Base-by-base conservation (phyloP, 345 rosid genomes). In the Euphorbia tirucalli region DNA sequence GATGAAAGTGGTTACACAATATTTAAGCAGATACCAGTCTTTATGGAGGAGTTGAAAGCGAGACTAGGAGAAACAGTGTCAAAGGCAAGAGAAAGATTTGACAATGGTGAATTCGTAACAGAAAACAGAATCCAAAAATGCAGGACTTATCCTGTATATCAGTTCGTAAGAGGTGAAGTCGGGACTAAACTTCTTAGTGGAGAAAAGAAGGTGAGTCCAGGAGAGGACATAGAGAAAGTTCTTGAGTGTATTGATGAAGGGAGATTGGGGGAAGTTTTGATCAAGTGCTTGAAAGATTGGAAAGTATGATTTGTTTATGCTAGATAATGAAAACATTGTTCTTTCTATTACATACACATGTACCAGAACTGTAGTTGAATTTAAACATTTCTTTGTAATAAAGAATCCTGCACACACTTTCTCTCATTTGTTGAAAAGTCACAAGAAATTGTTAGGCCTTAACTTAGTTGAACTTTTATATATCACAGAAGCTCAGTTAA, bases 191-290 rank as follows among this genome's bases (percentile, higher is more conserved):
- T 82, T 46, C 84, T 85, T 22, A 80, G 74, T 52, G 88, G 85
- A 31, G 84, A 73, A 24, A 85, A 82, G 78, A 79, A 78, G 60
- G 76, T 76, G 66, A 82, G 88, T 61, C 88, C 85, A n/a, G 88
- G 85, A 28, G 88, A 85, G 72, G 84, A 82, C 46, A 80, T 82
- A 54, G 86, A 82, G 81, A 85, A 82, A 71, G 84, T 85, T 48
- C 70, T 71, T 31, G 80, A 80, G 43, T 86, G 83, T 56, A 80
- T 85, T 31, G 55, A 80, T 27, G 80, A 78, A 64, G 86, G 81
- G 13, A 85, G 77, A 44, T 15, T 84, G 18, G 87, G 83, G 28
- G 73, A 71, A 43, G 79, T 77, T 67, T 48, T 81, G 24, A 44
- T 81, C 44, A 66, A 68, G 27, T 84, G 87, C 78, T 70, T 84